phyloP scores from a whole-genome alignment of 2,329 filamentous ascomycete species.

The Ustulina deusta region DNA sequence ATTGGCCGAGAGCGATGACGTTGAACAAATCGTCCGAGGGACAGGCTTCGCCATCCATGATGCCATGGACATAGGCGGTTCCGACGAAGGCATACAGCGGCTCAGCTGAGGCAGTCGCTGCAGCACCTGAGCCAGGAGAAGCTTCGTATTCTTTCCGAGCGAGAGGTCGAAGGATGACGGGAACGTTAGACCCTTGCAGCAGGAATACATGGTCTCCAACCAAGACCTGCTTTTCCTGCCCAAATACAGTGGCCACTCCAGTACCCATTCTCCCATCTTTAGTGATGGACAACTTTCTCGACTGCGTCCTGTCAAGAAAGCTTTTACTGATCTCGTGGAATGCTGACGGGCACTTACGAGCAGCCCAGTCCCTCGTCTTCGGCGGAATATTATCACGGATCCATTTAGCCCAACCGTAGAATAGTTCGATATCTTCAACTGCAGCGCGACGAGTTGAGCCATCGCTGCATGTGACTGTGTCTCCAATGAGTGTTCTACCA shows the following conservation, averaged over 20 bases:
- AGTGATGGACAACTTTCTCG: neutral
- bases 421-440: slow-evolving; percentile 2
- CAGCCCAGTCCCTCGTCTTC: neutral
- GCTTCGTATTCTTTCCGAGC: neutral
- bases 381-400: neutral
- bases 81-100: slow-evolving; percentile 1
- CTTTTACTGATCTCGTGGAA: slow-evolving; percentile 6
- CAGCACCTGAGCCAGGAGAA: neutral
- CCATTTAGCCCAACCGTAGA: slow-evolving; percentile 1
- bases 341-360: neutral
- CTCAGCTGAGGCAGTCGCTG: neutral
- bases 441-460: slow-evolving; percentile 2
- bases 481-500: slow-evolving; percentile 8
- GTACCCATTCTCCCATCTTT: slow-evolving; percentile 8
- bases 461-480: slow-evolving; percentile 6
- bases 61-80: slow-evolving; percentile 2
- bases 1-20: neutral
- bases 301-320: slow-evolving; percentile 5
- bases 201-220: slow-evolving; percentile 9
- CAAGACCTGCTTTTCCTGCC: slow-evolving; percentile 1
- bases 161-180: slow-evolving; percentile 1
- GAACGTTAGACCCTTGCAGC: slow-evolving; percentile 2
- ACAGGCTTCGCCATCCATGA: slow-evolving; percentile 4
- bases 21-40: neutral
- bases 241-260: slow-evolving; percentile 3